A percentile compares a stretch with the other conserved stretches of the same genome.
These are phyloP conservation scores for Pigoraptor vietnamica DNA, from an alignment of 78 protist genomes.

Conservation along the genomic window DNA sequence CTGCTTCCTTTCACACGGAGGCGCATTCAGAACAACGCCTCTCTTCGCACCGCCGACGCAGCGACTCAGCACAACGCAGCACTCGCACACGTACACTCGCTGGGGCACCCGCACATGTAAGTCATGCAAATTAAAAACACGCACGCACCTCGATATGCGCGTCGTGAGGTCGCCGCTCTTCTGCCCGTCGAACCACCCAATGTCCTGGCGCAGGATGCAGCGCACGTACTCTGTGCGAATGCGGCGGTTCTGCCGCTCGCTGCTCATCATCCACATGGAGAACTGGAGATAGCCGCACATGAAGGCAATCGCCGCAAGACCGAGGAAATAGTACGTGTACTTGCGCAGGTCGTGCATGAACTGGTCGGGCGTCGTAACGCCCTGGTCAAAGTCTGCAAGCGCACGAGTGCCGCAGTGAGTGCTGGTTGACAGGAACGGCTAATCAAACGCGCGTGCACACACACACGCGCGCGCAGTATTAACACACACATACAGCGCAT, in stretches of 20 bases:
- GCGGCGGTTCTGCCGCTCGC: background rate
- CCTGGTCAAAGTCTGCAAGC: background rate
- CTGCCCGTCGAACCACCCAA: conserved; percentile 14
- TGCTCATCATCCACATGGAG: background rate
- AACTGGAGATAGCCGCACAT: background rate
- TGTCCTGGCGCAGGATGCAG: conserved; percentile 6
- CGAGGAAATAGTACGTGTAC: background rate
- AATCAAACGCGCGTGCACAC: too few relatives aligned
- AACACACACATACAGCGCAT: background rate
- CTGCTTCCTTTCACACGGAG: too few relatives aligned
- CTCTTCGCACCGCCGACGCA: too few relatives aligned
- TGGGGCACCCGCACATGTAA: background rate
- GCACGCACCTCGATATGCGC: background rate
- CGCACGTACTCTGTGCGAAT: background rate
- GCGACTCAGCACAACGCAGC: too few relatives aligned
- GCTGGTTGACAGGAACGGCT: too few relatives aligned
- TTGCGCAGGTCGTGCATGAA: background rate
- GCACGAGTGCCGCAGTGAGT: too few relatives aligned
- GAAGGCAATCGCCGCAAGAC: background rate
- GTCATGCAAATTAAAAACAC: background rate
- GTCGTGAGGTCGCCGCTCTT: background rate
- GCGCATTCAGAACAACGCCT: too few relatives aligned
- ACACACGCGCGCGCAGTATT: too few relatives aligned
- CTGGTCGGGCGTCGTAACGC: background rate
- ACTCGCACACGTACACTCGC: background rate